phyloP scores from a whole-genome alignment of 2,329 filamentous ascomycete species.

The Phyllosticta capitalensis region DNA sequence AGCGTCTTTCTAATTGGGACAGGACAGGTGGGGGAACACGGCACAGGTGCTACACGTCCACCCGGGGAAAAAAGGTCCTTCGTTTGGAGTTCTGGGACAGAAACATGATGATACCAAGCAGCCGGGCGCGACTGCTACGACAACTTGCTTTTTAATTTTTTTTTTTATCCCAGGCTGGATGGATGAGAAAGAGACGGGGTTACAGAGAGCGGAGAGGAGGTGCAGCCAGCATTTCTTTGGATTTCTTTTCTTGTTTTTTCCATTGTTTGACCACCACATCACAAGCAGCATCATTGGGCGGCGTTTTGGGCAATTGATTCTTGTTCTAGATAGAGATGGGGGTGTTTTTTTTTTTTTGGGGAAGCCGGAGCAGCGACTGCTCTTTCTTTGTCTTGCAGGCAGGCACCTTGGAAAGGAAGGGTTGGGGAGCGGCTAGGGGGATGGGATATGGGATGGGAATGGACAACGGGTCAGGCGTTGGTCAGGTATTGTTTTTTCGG shows the following conservation, averaged over 20 bases:
- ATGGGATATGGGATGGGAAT: neutral
- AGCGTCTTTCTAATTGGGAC: neutral
- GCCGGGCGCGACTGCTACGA: slow-evolving; percentile 9
- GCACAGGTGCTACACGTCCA: neutral
- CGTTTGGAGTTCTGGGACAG: slow-evolving; percentile 6
- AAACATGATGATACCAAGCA: slow-evolving; percentile 11
- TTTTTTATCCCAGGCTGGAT: neutral
- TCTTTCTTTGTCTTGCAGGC: neutral
- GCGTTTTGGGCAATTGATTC: slow-evolving; percentile 11
- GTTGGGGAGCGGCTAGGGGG: too few relatives aligned
- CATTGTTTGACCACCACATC: neutral
- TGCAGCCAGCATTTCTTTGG: neutral
- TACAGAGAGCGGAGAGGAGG: neutral
- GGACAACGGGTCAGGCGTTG: neutral
- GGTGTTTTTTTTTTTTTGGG: neutral
- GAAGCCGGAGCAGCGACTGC: neutral
- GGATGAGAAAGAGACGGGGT: neutral
- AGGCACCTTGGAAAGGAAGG: neutral
- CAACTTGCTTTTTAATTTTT: slow-evolving; percentile 5
- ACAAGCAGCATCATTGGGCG: slow-evolving; percentile 11
- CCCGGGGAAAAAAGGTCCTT: neutral
- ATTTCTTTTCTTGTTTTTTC: neutral
- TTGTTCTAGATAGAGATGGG: slow-evolving; percentile 9
- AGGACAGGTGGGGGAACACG: neutral
- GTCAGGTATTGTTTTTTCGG: neutral